phyloP scores from a whole-genome alignment of 176 grass and related monocot genomes.

The Aegilops longissima region DNA sequence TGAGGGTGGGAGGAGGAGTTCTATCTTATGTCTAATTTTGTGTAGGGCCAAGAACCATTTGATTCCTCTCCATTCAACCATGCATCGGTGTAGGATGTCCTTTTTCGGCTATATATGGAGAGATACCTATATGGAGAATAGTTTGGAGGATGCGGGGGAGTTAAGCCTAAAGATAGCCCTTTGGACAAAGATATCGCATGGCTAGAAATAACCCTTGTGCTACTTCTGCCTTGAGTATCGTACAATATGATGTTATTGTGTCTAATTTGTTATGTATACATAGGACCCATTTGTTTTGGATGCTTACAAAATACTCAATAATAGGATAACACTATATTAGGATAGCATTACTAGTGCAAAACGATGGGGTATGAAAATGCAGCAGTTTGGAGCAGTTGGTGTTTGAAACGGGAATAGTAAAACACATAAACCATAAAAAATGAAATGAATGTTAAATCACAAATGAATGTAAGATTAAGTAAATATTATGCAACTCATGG shows the following conservation, averaged over 20 bases:
- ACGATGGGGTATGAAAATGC: background rate
- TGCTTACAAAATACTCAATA: background rate
- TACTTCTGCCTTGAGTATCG: constrained; percentile 5
- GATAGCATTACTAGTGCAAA: background rate
- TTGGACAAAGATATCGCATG: background rate
- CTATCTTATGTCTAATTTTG: constrained; percentile 38
- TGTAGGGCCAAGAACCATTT: constrained; percentile 27
- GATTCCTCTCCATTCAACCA: constrained; percentile 27
- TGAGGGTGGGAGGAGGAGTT: constrained; percentile 13
- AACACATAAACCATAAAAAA: background rate
- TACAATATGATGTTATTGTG: background rate
- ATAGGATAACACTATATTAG: background rate
- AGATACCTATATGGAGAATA: constrained; percentile 33
- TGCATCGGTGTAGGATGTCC: constrained; percentile 36
- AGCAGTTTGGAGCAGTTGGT: background rate
- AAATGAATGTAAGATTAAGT: too few species aligned
- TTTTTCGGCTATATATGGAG: constrained; percentile 36
- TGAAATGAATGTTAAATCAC: too few species aligned
- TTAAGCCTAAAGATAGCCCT: constrained; percentile 47
- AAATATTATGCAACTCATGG: too few species aligned
- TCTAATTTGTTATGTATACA: background rate
- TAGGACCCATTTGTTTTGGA: background rate
- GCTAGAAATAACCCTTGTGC: constrained; percentile 21
- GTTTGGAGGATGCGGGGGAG: constrained; percentile 26
- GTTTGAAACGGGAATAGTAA: background rate